Evolutionary conservation across 2,329 filamentous ascomycete genomes (phyloP).

Genomic region (Dothideomycetes sp.): DNA sequence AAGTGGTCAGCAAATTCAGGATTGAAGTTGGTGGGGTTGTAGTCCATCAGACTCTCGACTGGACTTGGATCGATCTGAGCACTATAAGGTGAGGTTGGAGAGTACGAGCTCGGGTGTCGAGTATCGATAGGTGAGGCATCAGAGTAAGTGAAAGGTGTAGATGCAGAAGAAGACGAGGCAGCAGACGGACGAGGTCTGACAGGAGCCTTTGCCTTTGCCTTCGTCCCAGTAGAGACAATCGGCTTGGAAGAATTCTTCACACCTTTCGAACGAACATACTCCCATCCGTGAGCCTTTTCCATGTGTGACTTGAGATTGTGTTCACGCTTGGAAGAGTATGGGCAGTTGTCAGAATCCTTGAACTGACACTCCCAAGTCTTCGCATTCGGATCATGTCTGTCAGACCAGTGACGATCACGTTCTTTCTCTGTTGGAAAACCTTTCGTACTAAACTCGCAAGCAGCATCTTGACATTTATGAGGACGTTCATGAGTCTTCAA

Average conservation of each 20-base stretch:
- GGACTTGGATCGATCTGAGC: slow-evolving; percentile 13
- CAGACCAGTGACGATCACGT: slow-evolving; percentile 88
- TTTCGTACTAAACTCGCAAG: slow-evolving; percentile 81
- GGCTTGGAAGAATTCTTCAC: slow-evolving; percentile 22
- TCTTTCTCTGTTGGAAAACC: slow-evolving; percentile 98
- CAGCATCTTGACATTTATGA: slow-evolving; percentile 76
- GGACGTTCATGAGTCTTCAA: slow-evolving; percentile 95
- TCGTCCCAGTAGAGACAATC: slow-evolving; percentile 42
- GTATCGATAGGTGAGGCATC: slow-evolving; percentile 25
- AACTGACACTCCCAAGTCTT: slow-evolving; percentile 75
- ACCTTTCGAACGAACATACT: slow-evolving; percentile 80
- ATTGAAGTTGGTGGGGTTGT: slow-evolving; percentile 17
- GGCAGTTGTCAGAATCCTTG: slow-evolving; percentile 51
- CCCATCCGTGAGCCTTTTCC: slow-evolving; percentile 90
- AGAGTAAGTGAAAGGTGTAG: slow-evolving; percentile 21
- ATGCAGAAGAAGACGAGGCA: slow-evolving; percentile 42
- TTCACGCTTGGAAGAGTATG: slow-evolving; percentile 90
- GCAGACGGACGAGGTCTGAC: slow-evolving; percentile 43
- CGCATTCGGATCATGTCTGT: slow-evolving; percentile 79
- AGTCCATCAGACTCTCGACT: slow-evolving; percentile 19
- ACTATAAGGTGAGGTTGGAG: slow-evolving; percentile 22
- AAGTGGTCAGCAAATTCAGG: slow-evolving; percentile 23
- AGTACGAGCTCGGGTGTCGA: slow-evolving; percentile 20
- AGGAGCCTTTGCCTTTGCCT: background rate
- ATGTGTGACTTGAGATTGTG: slow-evolving; percentile 98